phyloP scores from a whole-genome alignment of 441 rosid species.

The Rhodomyrtus psidioides region DNA sequence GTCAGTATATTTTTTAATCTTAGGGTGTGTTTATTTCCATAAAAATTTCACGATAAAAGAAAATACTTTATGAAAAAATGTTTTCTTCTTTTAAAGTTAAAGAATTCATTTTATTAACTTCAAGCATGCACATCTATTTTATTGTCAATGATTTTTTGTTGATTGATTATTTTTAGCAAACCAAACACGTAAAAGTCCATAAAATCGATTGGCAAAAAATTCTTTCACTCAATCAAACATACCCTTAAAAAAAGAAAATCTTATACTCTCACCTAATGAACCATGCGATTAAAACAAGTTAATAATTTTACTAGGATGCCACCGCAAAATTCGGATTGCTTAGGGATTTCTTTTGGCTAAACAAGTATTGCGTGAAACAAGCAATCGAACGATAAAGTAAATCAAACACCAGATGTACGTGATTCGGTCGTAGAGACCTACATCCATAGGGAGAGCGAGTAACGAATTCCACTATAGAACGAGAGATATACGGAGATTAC shows the following conservation, averaged over 20 bases:
- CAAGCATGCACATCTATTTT: background rate
- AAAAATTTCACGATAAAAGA: background rate
- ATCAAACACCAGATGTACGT: too few relatives aligned
- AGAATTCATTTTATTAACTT: background rate
- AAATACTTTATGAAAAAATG: background rate
- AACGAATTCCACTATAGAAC: too few relatives aligned
- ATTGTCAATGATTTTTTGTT: background rate
- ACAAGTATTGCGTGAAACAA: too few relatives aligned
- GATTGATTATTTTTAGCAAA: background rate
- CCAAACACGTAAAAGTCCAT: too few relatives aligned
- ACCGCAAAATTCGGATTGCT: too few relatives aligned
- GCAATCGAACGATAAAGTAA: too few relatives aligned
- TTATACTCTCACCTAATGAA: background rate
- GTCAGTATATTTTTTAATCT: background rate
- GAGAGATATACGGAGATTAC: too few relatives aligned
- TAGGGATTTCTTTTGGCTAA: too few relatives aligned
- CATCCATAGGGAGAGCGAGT: too few relatives aligned
- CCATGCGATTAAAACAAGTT: too few relatives aligned
- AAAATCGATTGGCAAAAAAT: background rate
- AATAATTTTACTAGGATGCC: too few relatives aligned
- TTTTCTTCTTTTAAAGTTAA: background rate
- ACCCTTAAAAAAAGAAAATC: background rate
- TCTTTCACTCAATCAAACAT: background rate
- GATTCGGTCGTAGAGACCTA: too few relatives aligned
- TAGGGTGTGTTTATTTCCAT: background rate